Percentiles rank a stretch among this genome's conserved stretches.
phyloP scores from a whole-genome alignment of 2,329 filamentous ascomycete species.

The Dothideomycetes sp. region DNA sequence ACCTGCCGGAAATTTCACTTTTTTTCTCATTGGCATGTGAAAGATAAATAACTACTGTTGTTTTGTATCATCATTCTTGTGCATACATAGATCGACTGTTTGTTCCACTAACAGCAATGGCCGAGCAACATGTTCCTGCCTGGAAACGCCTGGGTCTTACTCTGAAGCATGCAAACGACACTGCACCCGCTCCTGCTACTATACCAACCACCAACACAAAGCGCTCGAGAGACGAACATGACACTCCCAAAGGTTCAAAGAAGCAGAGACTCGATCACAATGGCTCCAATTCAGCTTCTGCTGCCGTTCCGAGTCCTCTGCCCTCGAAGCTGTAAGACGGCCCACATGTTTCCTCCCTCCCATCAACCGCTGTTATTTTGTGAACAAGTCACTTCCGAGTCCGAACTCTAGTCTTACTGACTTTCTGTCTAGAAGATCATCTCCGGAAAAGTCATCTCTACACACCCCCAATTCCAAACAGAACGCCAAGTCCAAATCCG shows the following conservation, averaged over 20 bases:
- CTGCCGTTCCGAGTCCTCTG: conserved; percentile 4
- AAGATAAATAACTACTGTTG: no score
- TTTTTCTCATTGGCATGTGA: no score
- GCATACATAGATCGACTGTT: conserved; percentile 1
- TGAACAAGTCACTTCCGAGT: neutral
- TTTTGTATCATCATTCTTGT: conserved; percentile 2
- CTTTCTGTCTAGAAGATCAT: neutral
- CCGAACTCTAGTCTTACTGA: neutral
- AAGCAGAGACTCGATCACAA: conserved; percentile 10
- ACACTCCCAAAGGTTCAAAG: conserved; percentile 4
- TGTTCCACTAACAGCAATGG: neutral
- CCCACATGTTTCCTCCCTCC: neutral
- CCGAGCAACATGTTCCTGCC: conserved; percentile 37
- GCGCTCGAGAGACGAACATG: conserved; percentile 1
- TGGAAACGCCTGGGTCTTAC: conserved; percentile 54
- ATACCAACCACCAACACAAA: neutral
- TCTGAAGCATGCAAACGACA: conserved; percentile 44
- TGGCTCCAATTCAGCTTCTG: conserved; percentile 5
- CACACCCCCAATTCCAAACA: conserved; percentile 16
- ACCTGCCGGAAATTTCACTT: no score
- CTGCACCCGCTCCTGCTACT: conserved; percentile 3
- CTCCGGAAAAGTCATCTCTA: conserved; percentile 11
- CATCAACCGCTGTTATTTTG: neutral
- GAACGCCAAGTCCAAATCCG: conserved; percentile 43
- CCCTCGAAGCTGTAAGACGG: neutral